Percentiles rank a stretch among this genome's conserved stretches.
Conservation (phyloP, 2,329 filamentous ascomycete genomes). For the Amylocarpus encephaloides region DNA sequence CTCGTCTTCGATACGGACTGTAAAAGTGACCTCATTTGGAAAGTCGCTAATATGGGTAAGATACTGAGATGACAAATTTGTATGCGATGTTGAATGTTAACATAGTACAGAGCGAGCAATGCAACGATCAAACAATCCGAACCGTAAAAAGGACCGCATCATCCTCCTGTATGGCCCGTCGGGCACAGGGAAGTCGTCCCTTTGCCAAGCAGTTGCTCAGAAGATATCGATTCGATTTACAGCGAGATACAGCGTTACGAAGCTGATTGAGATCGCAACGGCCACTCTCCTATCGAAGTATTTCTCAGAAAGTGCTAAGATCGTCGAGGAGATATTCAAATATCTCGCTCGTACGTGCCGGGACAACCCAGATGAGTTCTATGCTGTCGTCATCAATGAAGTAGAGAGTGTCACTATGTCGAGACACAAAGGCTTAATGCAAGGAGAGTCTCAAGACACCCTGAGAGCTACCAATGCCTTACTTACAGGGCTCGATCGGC, state of each 20-base stretch:
- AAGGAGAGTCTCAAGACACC: constrained; percentile 28
- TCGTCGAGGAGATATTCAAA: constrained; percentile 38
- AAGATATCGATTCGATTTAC: constrained; percentile 42
- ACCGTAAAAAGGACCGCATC: constrained; percentile 47
- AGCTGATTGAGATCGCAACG: constrained; percentile 40
- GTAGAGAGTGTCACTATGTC: constrained; percentile 31
- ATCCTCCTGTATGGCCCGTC: constrained; percentile 89
- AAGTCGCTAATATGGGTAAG: constrained; percentile 27
- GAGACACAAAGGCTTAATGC: constrained; percentile 17
- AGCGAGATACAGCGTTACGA: constrained; percentile 31
- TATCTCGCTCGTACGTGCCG: constrained; percentile 30
- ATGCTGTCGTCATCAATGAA: constrained; percentile 32
- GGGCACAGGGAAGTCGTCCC: constrained; percentile 86
- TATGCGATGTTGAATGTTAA: neutral
- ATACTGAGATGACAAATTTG: neutral
- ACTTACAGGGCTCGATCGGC: constrained; percentile 27
- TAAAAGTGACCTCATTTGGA: constrained; percentile 26
- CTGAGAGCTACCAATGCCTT: constrained; percentile 31
- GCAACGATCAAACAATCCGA: constrained; percentile 36
- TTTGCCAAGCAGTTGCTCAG: constrained; percentile 88
- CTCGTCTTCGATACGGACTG: constrained; percentile 28
- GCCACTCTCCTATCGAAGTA: constrained; percentile 40
- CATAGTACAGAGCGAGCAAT: constrained; percentile 20
- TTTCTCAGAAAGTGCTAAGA: constrained; percentile 41
- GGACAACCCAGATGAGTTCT: constrained; percentile 19